Conservation (phyloP, 2,329 filamentous ascomycete species). For the Penicillium sp. region DNA sequence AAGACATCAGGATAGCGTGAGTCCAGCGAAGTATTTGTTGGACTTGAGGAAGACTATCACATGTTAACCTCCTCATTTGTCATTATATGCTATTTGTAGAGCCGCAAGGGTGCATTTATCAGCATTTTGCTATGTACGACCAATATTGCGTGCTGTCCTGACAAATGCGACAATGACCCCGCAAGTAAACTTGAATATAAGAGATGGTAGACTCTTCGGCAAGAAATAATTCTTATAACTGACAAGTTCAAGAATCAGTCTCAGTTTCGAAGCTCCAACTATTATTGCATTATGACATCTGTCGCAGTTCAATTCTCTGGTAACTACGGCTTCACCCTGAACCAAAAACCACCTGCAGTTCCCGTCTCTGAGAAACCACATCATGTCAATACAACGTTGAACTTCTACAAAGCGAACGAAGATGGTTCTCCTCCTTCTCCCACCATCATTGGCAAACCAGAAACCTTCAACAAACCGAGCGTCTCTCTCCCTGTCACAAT, state of each 20-base stretch:
- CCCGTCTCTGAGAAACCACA: conserved; percentile 25
- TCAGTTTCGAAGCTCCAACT: not conserved
- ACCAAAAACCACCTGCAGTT: conserved; percentile 12
- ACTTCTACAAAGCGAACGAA: conserved; percentile 47
- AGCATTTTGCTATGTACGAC: conserved; percentile 24
- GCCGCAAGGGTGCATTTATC: conserved; percentile 25
- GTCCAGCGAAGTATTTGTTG: too few relatives aligned
- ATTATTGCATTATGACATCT: conserved; percentile 25
- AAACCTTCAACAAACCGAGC: conserved; percentile 45
- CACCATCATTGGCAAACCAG: conserved; percentile 34
- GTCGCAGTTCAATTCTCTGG: conserved; percentile 27
- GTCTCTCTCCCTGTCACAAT: conserved; percentile 39
- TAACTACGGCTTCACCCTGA: conserved; percentile 7
- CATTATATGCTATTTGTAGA: not conserved
- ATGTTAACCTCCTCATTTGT: conserved; percentile 8
- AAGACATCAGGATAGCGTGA: not conserved
- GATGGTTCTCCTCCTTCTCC: conserved; percentile 45
- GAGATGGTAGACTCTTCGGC: not conserved
- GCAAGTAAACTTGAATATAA: conserved; percentile 11
- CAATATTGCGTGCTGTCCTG: conserved; percentile 35
- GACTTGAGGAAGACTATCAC: not conserved
- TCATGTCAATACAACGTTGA: conserved; percentile 45
- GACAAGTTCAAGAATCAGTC: not conserved
- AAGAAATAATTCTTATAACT: not conserved
- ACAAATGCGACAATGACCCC: conserved; percentile 29